A percentile compares a stretch with the other conserved stretches of the same genome.
Evolutionary conservation across 805 yeast species (phyloP).

Genomic region (Barnettozyma californica): DNA sequence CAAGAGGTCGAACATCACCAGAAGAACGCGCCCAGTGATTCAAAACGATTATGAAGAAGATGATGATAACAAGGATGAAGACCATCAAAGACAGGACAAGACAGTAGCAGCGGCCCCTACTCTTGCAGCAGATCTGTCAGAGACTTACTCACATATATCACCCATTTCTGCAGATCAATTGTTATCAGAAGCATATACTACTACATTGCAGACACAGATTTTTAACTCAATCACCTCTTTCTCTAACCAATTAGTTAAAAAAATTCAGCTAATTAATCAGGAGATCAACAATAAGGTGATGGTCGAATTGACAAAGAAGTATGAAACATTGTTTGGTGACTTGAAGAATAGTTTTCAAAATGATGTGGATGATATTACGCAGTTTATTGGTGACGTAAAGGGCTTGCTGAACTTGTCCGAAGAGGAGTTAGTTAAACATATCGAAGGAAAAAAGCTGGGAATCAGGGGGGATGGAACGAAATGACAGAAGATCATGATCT

Average conservation of each 20-base stretch:
- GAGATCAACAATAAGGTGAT: slow-evolving; percentile 32
- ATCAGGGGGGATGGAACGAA: not conserved
- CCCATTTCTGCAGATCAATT: slow-evolving; percentile 10
- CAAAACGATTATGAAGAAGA: not conserved
- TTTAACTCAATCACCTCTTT: slow-evolving; percentile 29
- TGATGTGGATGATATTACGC: slow-evolving; percentile 34
- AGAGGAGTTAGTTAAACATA: slow-evolving; percentile 27
- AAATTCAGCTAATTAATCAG: slow-evolving; percentile 31
- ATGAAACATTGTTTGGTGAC: slow-evolving; percentile 28
- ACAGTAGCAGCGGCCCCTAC: not conserved
- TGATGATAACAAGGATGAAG: not conserved
- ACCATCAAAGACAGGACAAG: not conserved
- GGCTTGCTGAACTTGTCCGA: slow-evolving; percentile 33
- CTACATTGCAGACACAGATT: slow-evolving; percentile 33
- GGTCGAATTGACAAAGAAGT: slow-evolving; percentile 30
- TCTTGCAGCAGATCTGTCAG: not conserved
- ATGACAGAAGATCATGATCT: not conserved
- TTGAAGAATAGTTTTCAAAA: slow-evolving; percentile 29
- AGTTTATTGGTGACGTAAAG: slow-evolving; percentile 30
- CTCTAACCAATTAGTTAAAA: slow-evolving; percentile 30
- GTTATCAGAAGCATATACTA: slow-evolving; percentile 28
- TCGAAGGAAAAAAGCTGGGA: slow-evolving; percentile 23
- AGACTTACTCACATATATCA: not conserved
- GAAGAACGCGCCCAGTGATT: not conserved
- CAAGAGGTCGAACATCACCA: not conserved